Base-by-base conservation (phyloP, 257 asterid genomes). In the Solanum paucissectum region DNA sequence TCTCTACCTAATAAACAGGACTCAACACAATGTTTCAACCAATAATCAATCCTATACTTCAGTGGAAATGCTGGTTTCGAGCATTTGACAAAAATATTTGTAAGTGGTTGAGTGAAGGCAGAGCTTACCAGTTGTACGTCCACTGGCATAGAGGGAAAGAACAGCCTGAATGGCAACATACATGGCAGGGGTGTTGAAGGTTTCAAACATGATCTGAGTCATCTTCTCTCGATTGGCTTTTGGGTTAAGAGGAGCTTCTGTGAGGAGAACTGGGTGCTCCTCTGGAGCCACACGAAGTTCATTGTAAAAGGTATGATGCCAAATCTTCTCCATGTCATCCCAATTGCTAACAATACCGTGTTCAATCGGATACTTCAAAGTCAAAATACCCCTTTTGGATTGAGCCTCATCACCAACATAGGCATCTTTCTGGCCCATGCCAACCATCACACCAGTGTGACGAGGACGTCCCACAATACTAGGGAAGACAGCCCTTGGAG, bases 311-410 rank as follows among this genome's bases (percentile, higher is more conserved):
- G 95, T 93, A 82, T 91, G 95, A 90, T 91, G 94, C 94, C 95
- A 93, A 77, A 93, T 93, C 89, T 93, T 93, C 92, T 93, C 95
- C 95, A 93, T 93, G 87, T 93, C 94, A 83, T 91, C 94, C 94
- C 94, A 92, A 76, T 92, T 92, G 91, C 88, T 92, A 76, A 92
- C 94, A 33, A 92, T 92, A 40, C 94, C 93, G 11, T 92, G 94
- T 86, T 92, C 94, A 25, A 92, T 92, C 0, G 95, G 95, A 87
- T 93, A 93, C 88, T 93, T 93, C 44, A 93, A 83, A 34, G 95
- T 93, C 92, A 92, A 91, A 87, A 94, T 94, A 94, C 95, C 95
- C 90, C 96, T 91, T 92, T 94, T 94, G 79, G 96, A 94, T 87
- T 90, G 92, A 84, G 92, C 92, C 77, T 90, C 92, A 32, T 90